Percentiles rank a stretch among this genome's conserved stretches.
Conservation (phyloP, 306 rosid genomes). For the Clitoria ternatea region DNA sequence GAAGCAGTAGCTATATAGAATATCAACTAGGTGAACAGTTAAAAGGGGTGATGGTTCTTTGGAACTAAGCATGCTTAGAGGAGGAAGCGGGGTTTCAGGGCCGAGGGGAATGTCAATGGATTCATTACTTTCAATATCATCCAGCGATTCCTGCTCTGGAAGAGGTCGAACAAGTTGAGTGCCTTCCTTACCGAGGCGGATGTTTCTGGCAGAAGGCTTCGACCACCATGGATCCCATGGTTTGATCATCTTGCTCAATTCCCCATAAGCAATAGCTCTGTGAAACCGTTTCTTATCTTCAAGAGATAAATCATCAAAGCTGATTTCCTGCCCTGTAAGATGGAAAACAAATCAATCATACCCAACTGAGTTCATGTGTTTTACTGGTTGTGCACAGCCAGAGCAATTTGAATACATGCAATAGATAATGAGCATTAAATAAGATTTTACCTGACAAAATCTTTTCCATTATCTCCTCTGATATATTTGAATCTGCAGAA, state of each 20-base stretch:
- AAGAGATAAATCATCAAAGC: constrained; percentile 65
- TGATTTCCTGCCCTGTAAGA: constrained; percentile 63
- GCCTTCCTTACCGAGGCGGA: constrained; percentile 76
- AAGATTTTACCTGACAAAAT: constrained; percentile 54
- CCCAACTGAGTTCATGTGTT: constrained; percentile 5
- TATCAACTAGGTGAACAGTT: constrained; percentile 73
- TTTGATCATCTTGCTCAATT: constrained; percentile 78
- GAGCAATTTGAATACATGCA: not conserved
- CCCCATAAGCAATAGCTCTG: constrained; percentile 84
- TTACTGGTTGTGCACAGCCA: not conserved
- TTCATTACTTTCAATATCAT: constrained; percentile 32
- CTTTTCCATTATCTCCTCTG: constrained; percentile 63
- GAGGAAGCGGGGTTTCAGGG: constrained; percentile 65
- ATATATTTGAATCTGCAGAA: constrained; percentile 51
- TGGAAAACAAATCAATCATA: constrained; percentile 21
- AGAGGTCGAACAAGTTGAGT: constrained; percentile 71
- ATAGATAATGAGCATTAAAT: constrained; percentile 1
- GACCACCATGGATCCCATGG: constrained; percentile 99
- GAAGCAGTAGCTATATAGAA: constrained; percentile 74
- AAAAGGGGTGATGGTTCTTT: constrained; percentile 72
- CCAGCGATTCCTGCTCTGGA: constrained; percentile 28
- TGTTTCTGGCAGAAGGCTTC: constrained; percentile 60
- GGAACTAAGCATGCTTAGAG: constrained; percentile 67
- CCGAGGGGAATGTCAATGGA: constrained; percentile 59
- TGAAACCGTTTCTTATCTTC: constrained; percentile 80